phyloP scores from a whole-genome alignment of 1,284 basidiomycete species.

The Dichomitus squalens region DNA sequence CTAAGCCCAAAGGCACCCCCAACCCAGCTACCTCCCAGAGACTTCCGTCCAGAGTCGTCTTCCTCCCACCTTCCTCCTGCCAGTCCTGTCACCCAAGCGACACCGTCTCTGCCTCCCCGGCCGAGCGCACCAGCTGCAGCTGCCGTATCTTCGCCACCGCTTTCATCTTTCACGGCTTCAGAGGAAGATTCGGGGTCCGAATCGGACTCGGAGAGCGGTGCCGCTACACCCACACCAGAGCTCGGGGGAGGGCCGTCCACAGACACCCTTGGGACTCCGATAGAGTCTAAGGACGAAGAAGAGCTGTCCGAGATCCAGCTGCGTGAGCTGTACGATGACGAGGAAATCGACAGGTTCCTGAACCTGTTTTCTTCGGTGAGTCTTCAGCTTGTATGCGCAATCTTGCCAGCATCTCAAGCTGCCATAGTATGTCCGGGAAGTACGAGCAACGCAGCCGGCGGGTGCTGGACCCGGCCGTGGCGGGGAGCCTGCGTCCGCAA shows the following conservation, averaged over 20 bases:
- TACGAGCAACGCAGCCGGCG: constrained; percentile 37
- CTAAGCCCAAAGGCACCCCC: no score
- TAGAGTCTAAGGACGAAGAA: constrained; percentile 23
- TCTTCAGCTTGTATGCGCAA: background rate
- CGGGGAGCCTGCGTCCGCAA: constrained; percentile 5
- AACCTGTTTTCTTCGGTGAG: constrained; percentile 58
- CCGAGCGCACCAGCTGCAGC: background rate
- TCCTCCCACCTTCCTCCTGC: background rate
- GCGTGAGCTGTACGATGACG: constrained; percentile 58
- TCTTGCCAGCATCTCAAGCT: background rate
- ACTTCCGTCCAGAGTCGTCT: background rate
- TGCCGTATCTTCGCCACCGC: background rate
- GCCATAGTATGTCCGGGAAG: constrained; percentile 60
- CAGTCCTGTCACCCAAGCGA: background rate
- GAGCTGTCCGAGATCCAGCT: constrained; percentile 43
- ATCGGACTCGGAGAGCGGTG: background rate
- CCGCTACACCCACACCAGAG: background rate
- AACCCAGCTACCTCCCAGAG: background rate
- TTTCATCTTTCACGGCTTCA: background rate
- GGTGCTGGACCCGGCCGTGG: background rate
- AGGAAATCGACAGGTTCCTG: constrained; percentile 63
- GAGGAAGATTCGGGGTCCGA: background rate
- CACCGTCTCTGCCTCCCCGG: background rate
- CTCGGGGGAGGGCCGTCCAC: background rate
- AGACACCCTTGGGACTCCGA: background rate